Base-by-base conservation (phyloP, 495 filamentous ascomycete species). In the Trichoderma reesei region DNA sequence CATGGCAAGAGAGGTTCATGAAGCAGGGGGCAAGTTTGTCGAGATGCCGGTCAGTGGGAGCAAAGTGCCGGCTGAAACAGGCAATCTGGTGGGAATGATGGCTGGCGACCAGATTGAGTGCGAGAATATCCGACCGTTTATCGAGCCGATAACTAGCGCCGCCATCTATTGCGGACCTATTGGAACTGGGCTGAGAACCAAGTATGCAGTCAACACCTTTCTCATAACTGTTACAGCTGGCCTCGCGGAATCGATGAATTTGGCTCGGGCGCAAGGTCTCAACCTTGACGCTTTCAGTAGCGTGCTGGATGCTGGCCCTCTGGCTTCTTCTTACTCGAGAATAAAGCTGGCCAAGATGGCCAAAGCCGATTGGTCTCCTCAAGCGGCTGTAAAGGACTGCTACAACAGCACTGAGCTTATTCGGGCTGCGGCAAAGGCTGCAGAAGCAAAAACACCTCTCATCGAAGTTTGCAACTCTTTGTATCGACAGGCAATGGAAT, bases 21-120 rank as follows among this genome's bases (percentile, higher is more conserved):
- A 8, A 14, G 61, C 46, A 59, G 51, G 65, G 13, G 65, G 65
- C 11, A 14, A 46, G 11, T 66, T 59, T 60, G 41, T 66, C 11
- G 65, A 66, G 33, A 66, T 64, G 65, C 65, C 62, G 34, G 65
- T 66, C 38, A 64, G 65, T 31, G 65, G 65, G 13, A 66, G 65
- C 39, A 66, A 66, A 60, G 38, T 64, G 11, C 65, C 65, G 2
- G 65, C 65, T 20, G 65, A 64, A 33, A 42, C 56, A 64, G 65
- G 65, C 3, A 31, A 36, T 13, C 62, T 66, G 13, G 65, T 66
- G n/a, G 65, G 62, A n/a, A 46, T 66, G 65, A 34, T 66, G 20
- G 65, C 46, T 2, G 62, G 65, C 33, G 65, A 64, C n/a, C 38
- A 56, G 14, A 34, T 34, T 3, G 51, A 33, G 14, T 56, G 20